These are phyloP conservation scores for Barnettozyma salicaria DNA, from an alignment of 805 yeast genomes.

Conservation along the genomic window DNA sequence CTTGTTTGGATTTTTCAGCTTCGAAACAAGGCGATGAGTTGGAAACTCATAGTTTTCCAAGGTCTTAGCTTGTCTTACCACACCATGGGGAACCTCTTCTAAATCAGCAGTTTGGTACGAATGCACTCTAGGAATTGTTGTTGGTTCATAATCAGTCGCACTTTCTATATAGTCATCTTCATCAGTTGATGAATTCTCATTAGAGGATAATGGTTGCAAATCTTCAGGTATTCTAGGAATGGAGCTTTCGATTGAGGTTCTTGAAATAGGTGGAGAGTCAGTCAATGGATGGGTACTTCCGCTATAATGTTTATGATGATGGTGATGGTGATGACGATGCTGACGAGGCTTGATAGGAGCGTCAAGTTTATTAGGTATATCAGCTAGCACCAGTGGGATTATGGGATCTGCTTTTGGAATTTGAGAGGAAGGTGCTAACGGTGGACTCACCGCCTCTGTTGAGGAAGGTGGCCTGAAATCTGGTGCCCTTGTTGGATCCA, in stretches of 20 bases:
- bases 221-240: constrained; percentile 56
- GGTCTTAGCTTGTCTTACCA: constrained; percentile 76
- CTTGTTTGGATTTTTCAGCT: constrained; percentile 66
- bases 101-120: constrained; percentile 76
- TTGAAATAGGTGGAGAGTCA: constrained; percentile 11
- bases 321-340: constrained; percentile 25
- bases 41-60: constrained; percentile 76
- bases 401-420: constrained; percentile 76
- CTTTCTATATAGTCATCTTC: constrained; percentile 20
- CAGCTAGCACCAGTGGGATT: constrained; percentile 73
- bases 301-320: constrained; percentile 9
- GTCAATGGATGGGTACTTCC: constrained; percentile 10
- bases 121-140: constrained; percentile 29
- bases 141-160: constrained; percentile 16
- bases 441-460: constrained; percentile 53
- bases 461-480: constrained; percentile 82
- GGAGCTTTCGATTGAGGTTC: constrained; percentile 18
- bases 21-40: constrained; percentile 71
- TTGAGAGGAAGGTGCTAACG: constrained; percentile 56
- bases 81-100: constrained; percentile 95
- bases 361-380: constrained; percentile 61
- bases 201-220: constrained; percentile 45
- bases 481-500: constrained; percentile 95
- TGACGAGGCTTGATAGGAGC: constrained; percentile 55
- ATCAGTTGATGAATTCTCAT: constrained; percentile 34